Evolutionary conservation across 805 yeast genomes (phyloP), one percentile per base, ranked within the genome.

Genomic region (Teunomyces panamensis): DNA sequence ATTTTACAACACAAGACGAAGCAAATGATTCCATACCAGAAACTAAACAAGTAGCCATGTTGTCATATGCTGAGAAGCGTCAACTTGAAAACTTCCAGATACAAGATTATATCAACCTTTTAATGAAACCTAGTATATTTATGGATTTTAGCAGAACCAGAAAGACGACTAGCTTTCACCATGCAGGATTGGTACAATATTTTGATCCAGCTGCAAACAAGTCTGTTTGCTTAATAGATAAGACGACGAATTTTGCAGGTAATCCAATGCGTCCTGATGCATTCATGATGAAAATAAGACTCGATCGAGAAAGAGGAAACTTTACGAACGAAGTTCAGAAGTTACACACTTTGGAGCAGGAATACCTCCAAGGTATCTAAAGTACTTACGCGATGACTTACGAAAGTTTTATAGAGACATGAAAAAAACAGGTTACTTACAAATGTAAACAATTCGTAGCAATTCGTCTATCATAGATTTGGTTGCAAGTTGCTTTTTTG

Each of bases 111-210:
- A 13, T 44, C 30, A 48, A 48, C 26, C 50, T 70, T 9, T 46
- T 70, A n/a, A 49, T 56, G 20, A 53, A 65, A 44, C 54, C 57
- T 39, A 46, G 48, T 20, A 47, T 69, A 14, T 57, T 70, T 37
- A 59, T 58, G 42, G 65, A 64, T 30, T 68, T 56, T 45, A 36
- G 54, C n/a, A 50, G 47, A 27, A 55, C 64, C 5, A 47, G 46
- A 36, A 47, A 59, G 16, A 53, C 59, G 42, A 65, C 74, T 1
- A 48, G 49, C n/a, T 53, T 54, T 37, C 75, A 70, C 52, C 57
- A 56, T 26, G 28, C 49, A 4, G 73, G 69, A 50, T 44, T 68
- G 47, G 41, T 50, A n/a, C 36, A 49, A 11, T 46, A 59, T n/a
- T 16, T 55, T 37, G 29, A 42, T 10, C 45, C 44, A n/a, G 8